Percentiles rank a stretch among this genome's conserved stretches.
These are phyloP conservation scores for Diddensiella transvaalensis DNA, from an alignment of 805 yeast genomes.

Conservation along the genomic window DNA sequence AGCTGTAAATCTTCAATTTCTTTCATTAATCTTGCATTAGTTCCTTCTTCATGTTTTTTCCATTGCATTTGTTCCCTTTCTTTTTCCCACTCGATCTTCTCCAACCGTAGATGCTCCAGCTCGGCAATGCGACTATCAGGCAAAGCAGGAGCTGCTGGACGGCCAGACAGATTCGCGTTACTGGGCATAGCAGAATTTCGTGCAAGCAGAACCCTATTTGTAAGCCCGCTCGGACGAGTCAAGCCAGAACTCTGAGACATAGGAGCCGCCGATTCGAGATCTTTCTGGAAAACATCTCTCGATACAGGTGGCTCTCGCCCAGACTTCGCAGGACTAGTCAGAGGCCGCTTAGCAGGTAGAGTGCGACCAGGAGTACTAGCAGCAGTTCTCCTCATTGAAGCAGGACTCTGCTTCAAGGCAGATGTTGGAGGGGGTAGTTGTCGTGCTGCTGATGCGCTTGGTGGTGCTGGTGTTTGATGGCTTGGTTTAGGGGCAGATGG, in stretches of 20 bases:
- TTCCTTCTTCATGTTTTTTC: constrained; percentile 31
- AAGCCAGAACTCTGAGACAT: constrained; percentile 6
- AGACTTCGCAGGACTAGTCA: constrained; percentile 18
- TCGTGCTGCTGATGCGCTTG: constrained; percentile 18
- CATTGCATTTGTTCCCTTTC: constrained; percentile 33
- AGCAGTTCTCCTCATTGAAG: constrained; percentile 10
- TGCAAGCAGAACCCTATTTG: constrained; percentile 9
- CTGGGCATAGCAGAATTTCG: not conserved
- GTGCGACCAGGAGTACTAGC: constrained; percentile 4
- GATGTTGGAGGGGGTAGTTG: constrained; percentile 11
- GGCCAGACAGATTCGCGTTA: constrained; percentile 1
- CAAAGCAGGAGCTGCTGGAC: constrained; percentile 1
- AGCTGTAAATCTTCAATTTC: constrained; percentile 36
- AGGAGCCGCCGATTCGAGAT: not conserved
- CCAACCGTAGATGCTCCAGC: constrained; percentile 48
- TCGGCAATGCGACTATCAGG: constrained; percentile 33
- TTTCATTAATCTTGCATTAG: constrained; percentile 32
- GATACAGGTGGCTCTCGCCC: constrained; percentile 11
- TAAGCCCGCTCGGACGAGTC: constrained; percentile 11
- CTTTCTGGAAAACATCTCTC: constrained; percentile 11
- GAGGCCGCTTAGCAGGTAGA: constrained; percentile 13
- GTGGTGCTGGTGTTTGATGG: constrained; percentile 23
- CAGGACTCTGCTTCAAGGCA: constrained; percentile 14
- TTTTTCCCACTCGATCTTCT: constrained; percentile 48
- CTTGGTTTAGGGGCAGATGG: constrained; percentile 29